These are phyloP conservation scores for Ramaria sp. DNA, from an alignment of 768 basidiomycete species.

Conservation along the genomic window DNA sequence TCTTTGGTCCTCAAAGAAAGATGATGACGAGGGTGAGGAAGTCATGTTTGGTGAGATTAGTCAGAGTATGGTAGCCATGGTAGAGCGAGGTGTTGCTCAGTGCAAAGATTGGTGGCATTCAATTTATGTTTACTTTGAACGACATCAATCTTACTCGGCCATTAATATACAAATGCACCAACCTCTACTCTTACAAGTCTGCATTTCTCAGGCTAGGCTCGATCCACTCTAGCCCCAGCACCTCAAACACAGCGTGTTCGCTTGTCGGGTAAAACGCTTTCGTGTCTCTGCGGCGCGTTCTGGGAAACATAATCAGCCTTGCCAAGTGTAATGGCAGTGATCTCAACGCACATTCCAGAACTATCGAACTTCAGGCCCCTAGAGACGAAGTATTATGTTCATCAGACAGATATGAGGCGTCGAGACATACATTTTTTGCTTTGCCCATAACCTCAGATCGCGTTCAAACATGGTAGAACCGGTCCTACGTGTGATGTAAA, in stretches of 20 bases:
- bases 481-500: too few species aligned
- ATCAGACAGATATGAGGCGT: background rate
- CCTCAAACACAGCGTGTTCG: slow-evolving; percentile 64
- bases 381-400: background rate
- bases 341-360: slow-evolving; percentile 52
- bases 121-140: too few species aligned
- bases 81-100: too few species aligned
- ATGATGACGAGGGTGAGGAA: too few species aligned
- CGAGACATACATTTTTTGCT: slow-evolving; percentile 37
- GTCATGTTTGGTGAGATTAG: too few species aligned
- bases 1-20: too few species aligned
- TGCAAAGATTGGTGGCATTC: too few species aligned
- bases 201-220: slow-evolving; percentile 67
- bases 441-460: slow-evolving; percentile 70
- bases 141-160: too few species aligned
- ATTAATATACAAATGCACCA: too few species aligned
- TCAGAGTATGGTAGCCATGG: too few species aligned
- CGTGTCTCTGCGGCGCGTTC: slow-evolving; percentile 55
- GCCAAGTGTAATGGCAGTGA: background rate
- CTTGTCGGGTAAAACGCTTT: slow-evolving; percentile 46
- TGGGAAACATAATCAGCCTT: slow-evolving; percentile 17
- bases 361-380: slow-evolving; percentile 83
- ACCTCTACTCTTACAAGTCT: slow-evolving; percentile 31
- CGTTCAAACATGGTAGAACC: slow-evolving; percentile 87
- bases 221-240: slow-evolving; percentile 60